These are phyloP conservation scores for Cercospora citrullina DNA, from an alignment of 2,329 filamentous ascomycete species.

Conservation along the genomic window DNA sequence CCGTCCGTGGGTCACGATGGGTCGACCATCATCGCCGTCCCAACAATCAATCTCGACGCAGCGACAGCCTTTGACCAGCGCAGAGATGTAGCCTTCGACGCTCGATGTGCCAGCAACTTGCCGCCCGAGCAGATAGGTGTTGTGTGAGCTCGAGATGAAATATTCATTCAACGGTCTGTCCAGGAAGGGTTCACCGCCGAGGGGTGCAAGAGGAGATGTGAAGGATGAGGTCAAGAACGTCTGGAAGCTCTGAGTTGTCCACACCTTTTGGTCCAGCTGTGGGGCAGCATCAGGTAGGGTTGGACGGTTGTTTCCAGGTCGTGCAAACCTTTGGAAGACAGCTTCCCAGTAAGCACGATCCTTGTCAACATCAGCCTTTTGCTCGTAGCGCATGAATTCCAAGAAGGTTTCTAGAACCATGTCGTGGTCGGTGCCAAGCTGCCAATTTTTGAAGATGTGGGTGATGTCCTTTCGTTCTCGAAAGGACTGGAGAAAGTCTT, in stretches of 20 bases:
- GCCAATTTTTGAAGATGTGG: conserved; percentile 65
- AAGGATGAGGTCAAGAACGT: conserved; percentile 69
- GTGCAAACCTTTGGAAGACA: conserved; percentile 56
- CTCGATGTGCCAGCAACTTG: conserved; percentile 89
- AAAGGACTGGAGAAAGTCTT: conserved; percentile 77
- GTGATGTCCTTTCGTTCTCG: conserved; percentile 82
- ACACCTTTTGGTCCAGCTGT: conserved; percentile 54
- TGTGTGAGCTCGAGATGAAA: conserved; percentile 97
- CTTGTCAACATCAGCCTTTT: conserved; percentile 72
- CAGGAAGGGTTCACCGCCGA: conserved; percentile 50
- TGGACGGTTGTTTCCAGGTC: conserved; percentile 39
- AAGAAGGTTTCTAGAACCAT: conserved; percentile 74
- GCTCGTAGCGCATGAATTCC: conserved; percentile 68
- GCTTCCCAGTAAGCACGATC: conserved; percentile 68
- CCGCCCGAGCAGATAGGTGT: conserved; percentile 90
- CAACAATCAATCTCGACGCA: conserved; percentile 98
- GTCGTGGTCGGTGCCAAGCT: conserved; percentile 51
- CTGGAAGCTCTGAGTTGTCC: conserved; percentile 78
- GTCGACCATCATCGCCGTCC: conserved; percentile 86
- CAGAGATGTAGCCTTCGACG: conserved; percentile 90
- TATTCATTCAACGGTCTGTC: conserved; percentile 92
- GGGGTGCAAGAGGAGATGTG: conserved; percentile 31
- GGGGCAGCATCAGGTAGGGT: conserved; percentile 47
- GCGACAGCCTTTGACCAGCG: conserved; percentile 83
- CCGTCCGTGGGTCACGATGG: conserved; percentile 85